Base-by-base conservation (phyloP, 1,284 basidiomycete species). In the Coniferiporia sulphurascens region DNA sequence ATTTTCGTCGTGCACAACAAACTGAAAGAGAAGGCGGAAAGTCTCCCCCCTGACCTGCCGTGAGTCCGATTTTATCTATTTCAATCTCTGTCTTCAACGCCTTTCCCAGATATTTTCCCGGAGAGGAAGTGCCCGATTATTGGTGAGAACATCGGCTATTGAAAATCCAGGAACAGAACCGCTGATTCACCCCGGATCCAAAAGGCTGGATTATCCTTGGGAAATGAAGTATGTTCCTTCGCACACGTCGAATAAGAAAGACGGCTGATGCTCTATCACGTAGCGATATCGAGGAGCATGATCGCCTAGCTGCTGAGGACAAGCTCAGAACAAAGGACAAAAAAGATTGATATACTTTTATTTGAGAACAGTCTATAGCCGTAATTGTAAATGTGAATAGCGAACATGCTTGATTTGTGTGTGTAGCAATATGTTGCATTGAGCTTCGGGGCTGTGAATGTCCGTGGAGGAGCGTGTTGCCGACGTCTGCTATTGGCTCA, bases 1-100 rank as follows among this genome's bases (percentile, higher is more conserved):
- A 78, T 96, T 65, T 98, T 97, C 70, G 94, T 96, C 43, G 95
- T 98, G 15, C 94, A 97, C 75, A 96, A 97, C 79, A 97, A 97
- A 76, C 77, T 85, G 63, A 96, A 96, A 76, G 77, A 80, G 48
- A 98, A 98, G 75, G 72, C 86, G 46, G 93, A 84, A 27, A 73
- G 81, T 48, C 73, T 98, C 49, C 90, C 93, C 8, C 66, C 74
- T 3, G 80, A 82, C 55, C 77, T 83, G 46, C 82, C 80, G 85
- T 94, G 69, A 67, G 84, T 75, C 5, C 48, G 32, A 27, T 17
- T 22, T 50, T 48, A 69, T 60, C 46, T 35, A 15, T 45, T 48
- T 19, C 35, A 36, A 45, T 44, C 45, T 61, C 22, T 51, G 38
- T 49, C 36, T 45, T 52, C 46, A 45, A 41, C 52, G 6, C 56